These are phyloP conservation scores for Cladosporium sp. DNA, from an alignment of 2,329 filamentous ascomycete genomes.

Conservation along the genomic window DNA sequence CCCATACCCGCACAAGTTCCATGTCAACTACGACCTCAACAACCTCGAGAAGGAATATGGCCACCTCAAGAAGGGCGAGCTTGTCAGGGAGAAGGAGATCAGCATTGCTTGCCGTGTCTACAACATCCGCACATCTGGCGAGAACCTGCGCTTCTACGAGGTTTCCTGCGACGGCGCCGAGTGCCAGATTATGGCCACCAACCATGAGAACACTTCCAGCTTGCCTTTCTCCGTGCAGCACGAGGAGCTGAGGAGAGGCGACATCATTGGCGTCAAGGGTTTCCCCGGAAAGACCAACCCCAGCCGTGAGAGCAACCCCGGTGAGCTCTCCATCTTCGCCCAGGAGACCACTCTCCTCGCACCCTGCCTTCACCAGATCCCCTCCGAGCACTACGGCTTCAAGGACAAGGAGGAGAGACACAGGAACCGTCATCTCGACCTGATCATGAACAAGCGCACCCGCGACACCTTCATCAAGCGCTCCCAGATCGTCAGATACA, in stretches of 20 bases:
- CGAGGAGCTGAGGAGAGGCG: constrained; percentile 81
- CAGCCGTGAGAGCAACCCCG: constrained; percentile 66
- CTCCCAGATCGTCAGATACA: constrained; percentile 81
- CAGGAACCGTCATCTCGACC: constrained; percentile 88
- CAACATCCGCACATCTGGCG: constrained; percentile 75
- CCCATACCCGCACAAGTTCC: constrained; percentile 92
- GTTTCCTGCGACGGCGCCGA: constrained; percentile 70
- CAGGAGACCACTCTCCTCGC: constrained; percentile 80
- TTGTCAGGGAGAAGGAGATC: constrained; percentile 69
- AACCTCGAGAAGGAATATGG: constrained; percentile 76
- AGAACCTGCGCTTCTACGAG: constrained; percentile 91
- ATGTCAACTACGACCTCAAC: constrained; percentile 75
- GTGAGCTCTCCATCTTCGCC: constrained; percentile 92
- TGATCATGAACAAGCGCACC: constrained; percentile 92
- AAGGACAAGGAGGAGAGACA: constrained; percentile 92
- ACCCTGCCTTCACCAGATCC: constrained; percentile 86
- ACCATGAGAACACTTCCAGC: constrained; percentile 67
- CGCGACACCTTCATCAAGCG: constrained; percentile 80
- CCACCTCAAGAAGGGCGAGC: constrained; percentile 83
- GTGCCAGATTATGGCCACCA: constrained; percentile 89
- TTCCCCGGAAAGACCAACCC: constrained; percentile 82
- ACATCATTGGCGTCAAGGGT: constrained; percentile 85
- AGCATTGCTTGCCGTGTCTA: constrained; percentile 83
- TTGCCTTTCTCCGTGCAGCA: constrained; percentile 82
- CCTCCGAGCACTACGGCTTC: constrained; percentile 88